phyloP scores from a whole-genome alignment of 805 yeast species.

The Wickerhamiella nectarea region DNA sequence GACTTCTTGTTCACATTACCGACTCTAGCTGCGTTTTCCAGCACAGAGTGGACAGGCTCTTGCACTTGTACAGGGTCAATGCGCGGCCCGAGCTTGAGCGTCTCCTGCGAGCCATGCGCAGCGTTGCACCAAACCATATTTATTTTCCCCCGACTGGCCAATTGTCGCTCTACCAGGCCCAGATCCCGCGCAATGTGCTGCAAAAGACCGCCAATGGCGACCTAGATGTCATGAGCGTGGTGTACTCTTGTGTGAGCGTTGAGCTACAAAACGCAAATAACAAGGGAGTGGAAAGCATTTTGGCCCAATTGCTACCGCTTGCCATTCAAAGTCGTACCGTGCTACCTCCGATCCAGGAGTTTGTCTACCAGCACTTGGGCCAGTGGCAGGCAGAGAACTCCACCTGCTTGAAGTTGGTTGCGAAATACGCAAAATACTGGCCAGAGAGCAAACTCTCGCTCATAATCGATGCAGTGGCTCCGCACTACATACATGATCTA shows the following conservation, averaged over 20 bases:
- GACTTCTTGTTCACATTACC: neutral
- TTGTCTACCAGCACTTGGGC: neutral
- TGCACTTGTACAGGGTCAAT: neutral
- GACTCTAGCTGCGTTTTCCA: constrained; percentile 1
- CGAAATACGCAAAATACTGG: constrained; percentile 6
- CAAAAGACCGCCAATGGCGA: neutral
- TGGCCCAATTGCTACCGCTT: constrained; percentile 7
- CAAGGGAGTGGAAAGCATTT: neutral
- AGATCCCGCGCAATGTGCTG: neutral
- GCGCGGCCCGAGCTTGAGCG: neutral
- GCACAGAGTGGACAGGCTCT: neutral
- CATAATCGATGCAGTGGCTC: neutral
- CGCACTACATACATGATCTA: neutral
- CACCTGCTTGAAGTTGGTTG: neutral
- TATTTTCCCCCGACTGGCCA: constrained; percentile 11
- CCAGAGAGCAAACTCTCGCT: neutral
- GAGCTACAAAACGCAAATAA: neutral
- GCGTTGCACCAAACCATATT: neutral
- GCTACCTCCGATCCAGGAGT: constrained; percentile 9
- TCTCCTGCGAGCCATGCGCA: constrained; percentile 3
- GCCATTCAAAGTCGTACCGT: neutral
- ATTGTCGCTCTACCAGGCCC: neutral
- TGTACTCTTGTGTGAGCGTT: neutral
- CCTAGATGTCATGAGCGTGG: neutral
- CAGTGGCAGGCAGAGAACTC: neutral